Base-by-base conservation (phyloP, 495 filamentous ascomycete genomes). In the Echria macrotheca region DNA sequence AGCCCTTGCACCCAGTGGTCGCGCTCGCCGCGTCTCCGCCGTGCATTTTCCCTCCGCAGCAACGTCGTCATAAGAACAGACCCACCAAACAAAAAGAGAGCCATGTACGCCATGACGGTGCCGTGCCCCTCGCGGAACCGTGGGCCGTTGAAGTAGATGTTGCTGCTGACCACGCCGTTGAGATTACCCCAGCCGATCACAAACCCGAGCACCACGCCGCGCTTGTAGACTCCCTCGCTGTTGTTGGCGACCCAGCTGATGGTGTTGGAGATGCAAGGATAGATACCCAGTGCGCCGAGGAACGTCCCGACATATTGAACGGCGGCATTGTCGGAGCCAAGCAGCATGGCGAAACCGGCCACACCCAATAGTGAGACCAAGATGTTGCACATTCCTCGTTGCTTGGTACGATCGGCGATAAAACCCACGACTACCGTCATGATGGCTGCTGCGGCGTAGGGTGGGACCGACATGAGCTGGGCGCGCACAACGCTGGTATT, bases 121-220 rank as follows among this genome's bases (percentile, higher is more conserved):
- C 59, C 63, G 44, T 79, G 75, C 9, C 77, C 77, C 47, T 65
- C 60, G 14, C 60, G 50, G 56, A 69, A 79, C 25, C 67, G 68
- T 10, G 73, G 73, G 2, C 59, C n/a, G 47, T 67, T 60, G 37
- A 63, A 68, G 60, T 72, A 80, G 47, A 80, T 89, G 63, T 93
- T 91, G 49, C 78, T 85, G 53, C 77, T 82, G 40, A 95, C 84
- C 33, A 95, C 79, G 14, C 89, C 89, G 67, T 93, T 95, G 18
- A 96, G 70, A 53, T 96, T 96, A 6, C 91, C 91, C 88, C 89
- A 96, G 12, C 88, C 88, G 50, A 94, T 90, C 19, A 95, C 86
- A 29, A 95, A 81, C 0, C 91, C 91, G 2, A 95, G 66, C 0
- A 86, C 85, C 1, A 95, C 82, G 17, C 91, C 91, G 18, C 91